A percentile compares a stretch with the other conserved stretches of the same genome.
Conservation (phyloP, 1,284 basidiomycete genomes). For the Anthracocystis walkeri region DNA sequence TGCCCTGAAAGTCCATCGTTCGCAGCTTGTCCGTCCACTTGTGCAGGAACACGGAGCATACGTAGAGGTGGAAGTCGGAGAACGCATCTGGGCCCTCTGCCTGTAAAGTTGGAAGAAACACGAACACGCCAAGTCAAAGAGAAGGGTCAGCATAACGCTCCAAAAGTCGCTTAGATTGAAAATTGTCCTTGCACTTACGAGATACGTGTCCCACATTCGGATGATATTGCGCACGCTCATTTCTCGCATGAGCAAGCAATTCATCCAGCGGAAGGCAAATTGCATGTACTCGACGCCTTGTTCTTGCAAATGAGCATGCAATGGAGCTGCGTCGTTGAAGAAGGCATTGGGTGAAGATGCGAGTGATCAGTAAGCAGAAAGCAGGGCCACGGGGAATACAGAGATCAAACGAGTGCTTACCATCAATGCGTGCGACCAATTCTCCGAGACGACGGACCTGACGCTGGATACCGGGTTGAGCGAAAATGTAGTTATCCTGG, state of each 20-base stretch:
- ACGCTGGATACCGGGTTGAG: slow-evolving; percentile 67
- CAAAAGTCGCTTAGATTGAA: background rate
- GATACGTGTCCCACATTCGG: slow-evolving; percentile 69
- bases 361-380: background rate
- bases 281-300: slow-evolving; percentile 69
- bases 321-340: slow-evolving; percentile 45
- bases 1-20: slow-evolving; percentile 75
- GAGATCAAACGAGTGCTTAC: slow-evolving; percentile 17
- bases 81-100: slow-evolving; percentile 69
- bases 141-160: background rate
- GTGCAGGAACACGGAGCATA: slow-evolving; percentile 67
- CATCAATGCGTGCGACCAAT: slow-evolving; percentile 66
- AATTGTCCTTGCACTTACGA: slow-evolving; percentile 35
- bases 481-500: slow-evolving; percentile 69
- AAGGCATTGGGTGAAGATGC: no score
- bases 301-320: slow-evolving; percentile 64
- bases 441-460: slow-evolving; percentile 64
- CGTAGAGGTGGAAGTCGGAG: slow-evolving; percentile 67
- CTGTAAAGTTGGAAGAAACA: slow-evolving; percentile 1
- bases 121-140: background rate
- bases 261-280: slow-evolving; percentile 70
- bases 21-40: slow-evolving; percentile 63
- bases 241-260: slow-evolving; percentile 69
- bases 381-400: no score
- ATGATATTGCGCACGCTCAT: slow-evolving; percentile 69